A percentile compares a stretch with the other conserved stretches of the same genome.
These are phyloP conservation scores for Schwanniomyces occidentalis DNA, from an alignment of 805 yeast genomes.

Conservation along the genomic window DNA sequence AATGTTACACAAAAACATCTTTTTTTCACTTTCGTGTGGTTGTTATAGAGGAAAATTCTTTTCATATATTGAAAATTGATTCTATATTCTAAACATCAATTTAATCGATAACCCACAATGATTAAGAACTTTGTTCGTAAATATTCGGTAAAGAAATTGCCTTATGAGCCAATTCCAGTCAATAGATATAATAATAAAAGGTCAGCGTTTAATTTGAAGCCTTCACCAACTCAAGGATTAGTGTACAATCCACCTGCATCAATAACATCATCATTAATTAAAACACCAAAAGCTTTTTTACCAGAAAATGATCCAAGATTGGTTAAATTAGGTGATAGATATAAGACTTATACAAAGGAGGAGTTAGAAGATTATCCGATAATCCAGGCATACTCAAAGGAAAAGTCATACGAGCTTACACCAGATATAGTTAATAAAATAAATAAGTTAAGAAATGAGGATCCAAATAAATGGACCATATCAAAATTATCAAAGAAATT, in stretches of 20 bases:
- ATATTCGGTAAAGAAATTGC: slow-evolving; percentile 21
- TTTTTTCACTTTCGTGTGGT: too few relatives aligned
- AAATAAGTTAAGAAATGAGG: slow-evolving; percentile 48
- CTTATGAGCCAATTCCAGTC: slow-evolving; percentile 43
- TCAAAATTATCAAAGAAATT: slow-evolving; percentile 61
- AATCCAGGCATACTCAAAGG: slow-evolving; percentile 36
- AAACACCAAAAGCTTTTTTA: slow-evolving; percentile 70
- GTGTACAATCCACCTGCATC: slow-evolving; percentile 63
- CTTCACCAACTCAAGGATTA: slow-evolving; percentile 57
- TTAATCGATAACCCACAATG: slow-evolving; percentile 6
- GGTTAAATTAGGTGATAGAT: slow-evolving; percentile 24
- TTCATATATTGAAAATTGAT: too few relatives aligned
- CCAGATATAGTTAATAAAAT: slow-evolving; percentile 61
- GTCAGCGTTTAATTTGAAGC: slow-evolving; percentile 67
- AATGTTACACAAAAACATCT: too few relatives aligned
- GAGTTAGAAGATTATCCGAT: slow-evolving; percentile 42
- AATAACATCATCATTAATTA: slow-evolving; percentile 40
- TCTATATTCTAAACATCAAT: too few relatives aligned
- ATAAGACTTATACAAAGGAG: slow-evolving; percentile 30
- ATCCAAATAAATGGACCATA: slow-evolving; percentile 67
- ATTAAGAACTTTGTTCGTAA: slow-evolving; percentile 6
- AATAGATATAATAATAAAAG: slow-evolving; percentile 59
- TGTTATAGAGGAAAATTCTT: too few relatives aligned
- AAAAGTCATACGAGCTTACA: slow-evolving; percentile 54
- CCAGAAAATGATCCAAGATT: slow-evolving; percentile 63